Evolutionary conservation across 192 early-diverging fungal species (phyloP), one percentile per base, ranked within the genome.

Genomic region (Coemansia asiatica): DNA sequence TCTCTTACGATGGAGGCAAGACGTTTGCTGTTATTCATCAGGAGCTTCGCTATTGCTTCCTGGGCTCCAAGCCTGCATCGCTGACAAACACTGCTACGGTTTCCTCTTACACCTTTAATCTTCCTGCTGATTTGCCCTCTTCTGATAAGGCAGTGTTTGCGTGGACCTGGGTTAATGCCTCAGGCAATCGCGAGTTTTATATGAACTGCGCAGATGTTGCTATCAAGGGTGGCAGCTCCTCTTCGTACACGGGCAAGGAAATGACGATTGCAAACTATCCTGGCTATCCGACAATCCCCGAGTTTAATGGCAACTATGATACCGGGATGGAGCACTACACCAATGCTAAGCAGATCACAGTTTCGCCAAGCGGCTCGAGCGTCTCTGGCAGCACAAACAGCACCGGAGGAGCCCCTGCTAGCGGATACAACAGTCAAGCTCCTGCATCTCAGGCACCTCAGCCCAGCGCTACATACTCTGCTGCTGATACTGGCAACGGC

Each of bases 121-220:
- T 90, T 29, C 89, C 89, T 22, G 60, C 38, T 19, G 60, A 77
- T 6, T 64, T 85, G 56, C 89, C 89, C 1, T 68, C 46, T 50
- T 69, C 67, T 12, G 81, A 84, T 62, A 85, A 82, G 38, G 86
- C 71, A 13, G 73, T 82, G 29, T 84, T 89, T 60, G 73, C 79
- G 29, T 88, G 85, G 87, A 67, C 86, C 23, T 89, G 87, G 87
- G 81, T 87, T 75, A 89, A 89, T 47, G 83, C 84, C 4, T 56
- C 75, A 33, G 87, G 85, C 18, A 85, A 89, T 56, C 82, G 88
- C 64, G 74, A 76, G 61, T 71, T 76, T 40, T 76, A 76, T 49
- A 63, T 62, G 61, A 70, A 66, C 65, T 67, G 85, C 76, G 75
- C 64, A 0, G 63, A 72, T 5, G 70, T 78, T 0, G 47, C 40